Evolutionary conservation across 2,329 filamentous ascomycete species (phyloP), one percentile per base, ranked within the genome.

Genomic region (Apiospora sp.): DNA sequence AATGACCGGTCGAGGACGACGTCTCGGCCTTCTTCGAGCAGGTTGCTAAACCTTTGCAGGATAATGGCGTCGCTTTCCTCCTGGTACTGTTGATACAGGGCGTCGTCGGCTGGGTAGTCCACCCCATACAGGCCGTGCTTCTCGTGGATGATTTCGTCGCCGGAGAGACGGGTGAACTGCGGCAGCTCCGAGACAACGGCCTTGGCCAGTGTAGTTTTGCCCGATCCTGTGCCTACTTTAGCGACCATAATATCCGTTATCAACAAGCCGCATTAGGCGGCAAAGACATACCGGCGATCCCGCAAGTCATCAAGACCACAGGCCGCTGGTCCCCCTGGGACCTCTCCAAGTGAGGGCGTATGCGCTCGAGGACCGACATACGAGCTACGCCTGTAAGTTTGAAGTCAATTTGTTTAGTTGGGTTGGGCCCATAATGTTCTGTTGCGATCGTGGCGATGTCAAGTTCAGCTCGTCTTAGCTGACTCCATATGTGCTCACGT

Each of bases 1-100:
- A 82, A 80, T 0, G 80, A 79, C 2, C 80, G 72, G 54, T 83
- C 81, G 10, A 82, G 70, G 1, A 82, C 74, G n/a, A 80, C 72
- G 58, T 82, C 77, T 5, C 61, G 74, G 1, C 71, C 46, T 1
- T 74, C 72, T 10, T 75, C 48, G 1, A 77, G 48, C 0, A 80
- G 72, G 6, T 67, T n/a, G 10, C 19, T 54, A 19, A 73, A 72
- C 19, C 43, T 24, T 13, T 58, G 43, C 13, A 64, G 30, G 24
- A 67, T 72, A 12, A 69, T 49, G 1, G 24, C 37, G 6, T 69
- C 71, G 0, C 78, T 78, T 64, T 80, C 79, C 1, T 77, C 72
- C 41, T 74, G 72, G 48, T 79, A 76, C 14, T 69, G 46, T 5
- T 71, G 75, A 24, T 77, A 70, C 1, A 58, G 19, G 30, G 73